Conservation (phyloP, 306 rosid genomes). For the Quercus cerris region DNA sequence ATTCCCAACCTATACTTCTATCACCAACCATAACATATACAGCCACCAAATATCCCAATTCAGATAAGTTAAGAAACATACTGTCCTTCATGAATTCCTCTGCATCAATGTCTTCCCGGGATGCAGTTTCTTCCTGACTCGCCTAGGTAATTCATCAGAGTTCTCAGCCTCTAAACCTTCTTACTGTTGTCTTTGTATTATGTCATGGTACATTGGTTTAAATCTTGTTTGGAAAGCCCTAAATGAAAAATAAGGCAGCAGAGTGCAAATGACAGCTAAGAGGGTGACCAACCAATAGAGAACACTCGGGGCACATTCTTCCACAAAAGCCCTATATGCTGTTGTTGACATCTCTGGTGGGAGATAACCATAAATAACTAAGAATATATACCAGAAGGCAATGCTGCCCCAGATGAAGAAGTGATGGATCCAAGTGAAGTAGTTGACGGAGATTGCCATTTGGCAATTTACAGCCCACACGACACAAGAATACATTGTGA, state of each 20-base stretch:
- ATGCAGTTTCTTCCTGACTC: constrained; percentile 33
- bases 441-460: constrained; percentile 26
- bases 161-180: constrained; percentile 33
- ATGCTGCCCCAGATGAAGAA: constrained; percentile 39
- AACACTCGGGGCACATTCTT: constrained; percentile 68
- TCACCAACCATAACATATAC: constrained; percentile 12
- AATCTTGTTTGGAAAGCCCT: constrained; percentile 78
- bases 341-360: constrained; percentile 48
- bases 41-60: constrained; percentile 24
- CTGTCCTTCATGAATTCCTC: constrained; percentile 34
- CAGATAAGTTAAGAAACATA: background rate
- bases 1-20: background rate
- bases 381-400: constrained; percentile 23
- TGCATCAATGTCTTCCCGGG: constrained; percentile 49
- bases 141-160: constrained; percentile 31
- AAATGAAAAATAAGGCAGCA: constrained; percentile 70
- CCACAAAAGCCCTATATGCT: constrained; percentile 65
- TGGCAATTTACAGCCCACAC: constrained; percentile 41
- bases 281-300: constrained; percentile 74
- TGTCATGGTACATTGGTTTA: constrained; percentile 71
- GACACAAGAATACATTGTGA: constrained; percentile 23
- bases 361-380: constrained; percentile 19
- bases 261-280: constrained; percentile 51
- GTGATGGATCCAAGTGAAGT: constrained; percentile 44
- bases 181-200: constrained; percentile 48